Evolutionary conservation across 1,284 basidiomycete genomes (phyloP).

Genomic region (Cryptococcus floricola): DNA sequence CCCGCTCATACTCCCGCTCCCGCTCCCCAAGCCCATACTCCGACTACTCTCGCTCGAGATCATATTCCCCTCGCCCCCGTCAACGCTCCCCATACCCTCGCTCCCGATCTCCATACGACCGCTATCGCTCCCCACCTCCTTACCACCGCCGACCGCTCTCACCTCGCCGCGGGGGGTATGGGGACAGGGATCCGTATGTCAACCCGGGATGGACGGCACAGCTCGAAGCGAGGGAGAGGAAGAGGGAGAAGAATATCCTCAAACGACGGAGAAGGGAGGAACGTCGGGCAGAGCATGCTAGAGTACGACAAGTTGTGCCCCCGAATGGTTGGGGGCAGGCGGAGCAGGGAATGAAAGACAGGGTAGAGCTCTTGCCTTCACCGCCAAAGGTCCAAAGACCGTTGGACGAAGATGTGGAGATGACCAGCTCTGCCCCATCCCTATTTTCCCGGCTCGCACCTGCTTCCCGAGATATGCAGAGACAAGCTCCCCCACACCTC

Average conservation of each 20-base stretch:
- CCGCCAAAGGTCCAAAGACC: neutral
- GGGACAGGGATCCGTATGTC: slow-evolving; percentile 35
- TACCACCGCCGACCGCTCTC: slow-evolving; percentile 11
- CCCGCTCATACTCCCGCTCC: neutral
- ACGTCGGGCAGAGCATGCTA: neutral
- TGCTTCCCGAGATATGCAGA: neutral
- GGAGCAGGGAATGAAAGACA: neutral
- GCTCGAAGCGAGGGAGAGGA: slow-evolving; percentile 9
- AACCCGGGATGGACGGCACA: slow-evolving; percentile 34
- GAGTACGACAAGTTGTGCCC: neutral
- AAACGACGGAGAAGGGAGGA: neutral
- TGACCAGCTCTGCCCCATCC: neutral
- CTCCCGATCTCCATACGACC: slow-evolving; percentile 5
- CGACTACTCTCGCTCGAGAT: too few species aligned
- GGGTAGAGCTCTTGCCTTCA: neutral
- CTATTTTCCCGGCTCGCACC: neutral
- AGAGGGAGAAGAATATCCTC: neutral
- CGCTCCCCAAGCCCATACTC: neutral
- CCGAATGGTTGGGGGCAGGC: neutral
- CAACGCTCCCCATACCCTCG: neutral
- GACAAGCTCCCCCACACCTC: neutral
- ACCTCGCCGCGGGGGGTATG: slow-evolving; percentile 12
- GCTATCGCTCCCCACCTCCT: slow-evolving; percentile 10
- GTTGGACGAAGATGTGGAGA: neutral
- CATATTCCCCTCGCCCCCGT: too few species aligned